A percentile compares a stretch with the other conserved stretches of the same genome.
phyloP scores from a whole-genome alignment of 2,329 filamentous ascomycete species.

The Exserohilum turcica region DNA sequence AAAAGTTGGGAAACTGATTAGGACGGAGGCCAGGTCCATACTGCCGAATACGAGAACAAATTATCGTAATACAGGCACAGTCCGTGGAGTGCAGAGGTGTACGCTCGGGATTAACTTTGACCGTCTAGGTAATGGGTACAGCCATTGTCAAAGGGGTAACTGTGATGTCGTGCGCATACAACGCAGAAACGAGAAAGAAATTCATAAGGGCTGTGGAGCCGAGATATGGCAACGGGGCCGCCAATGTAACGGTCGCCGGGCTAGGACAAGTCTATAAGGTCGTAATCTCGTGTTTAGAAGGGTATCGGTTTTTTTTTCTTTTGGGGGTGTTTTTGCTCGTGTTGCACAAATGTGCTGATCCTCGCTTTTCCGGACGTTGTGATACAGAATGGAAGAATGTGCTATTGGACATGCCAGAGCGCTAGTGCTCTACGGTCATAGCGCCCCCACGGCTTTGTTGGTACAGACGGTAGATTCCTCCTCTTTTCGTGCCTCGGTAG shows the following conservation, averaged over 20 bases:
- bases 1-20: not conserved
- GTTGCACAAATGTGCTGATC: constrained; percentile 13
- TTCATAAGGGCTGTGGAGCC: constrained; percentile 35
- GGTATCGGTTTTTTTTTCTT: constrained; percentile 46
- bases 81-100: constrained; percentile 7
- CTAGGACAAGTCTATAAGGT: constrained; percentile 39
- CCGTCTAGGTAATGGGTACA: constrained; percentile 2
- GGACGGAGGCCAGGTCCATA: constrained; percentile 9
- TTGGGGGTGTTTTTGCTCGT: constrained; percentile 28
- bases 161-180: constrained; percentile 9
- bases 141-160: not conserved
- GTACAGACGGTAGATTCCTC: constrained; percentile 22
- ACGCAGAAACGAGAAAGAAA: constrained; percentile 21
- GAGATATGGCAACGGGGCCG: constrained; percentile 7
- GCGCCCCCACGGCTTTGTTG: constrained; percentile 33
- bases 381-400: constrained; percentile 25
- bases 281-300: constrained; percentile 45
- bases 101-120: constrained; percentile 5
- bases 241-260: constrained; percentile 13
- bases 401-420: constrained; percentile 23
- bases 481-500: constrained; percentile 15
- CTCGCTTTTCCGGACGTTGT: constrained; percentile 20
- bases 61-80: constrained; percentile 10
- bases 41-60: not conserved
- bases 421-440: constrained; percentile 34